Conservation (phyloP, 2,329 filamentous ascomycete species). For the Ophiocordyceps unilateralis region DNA sequence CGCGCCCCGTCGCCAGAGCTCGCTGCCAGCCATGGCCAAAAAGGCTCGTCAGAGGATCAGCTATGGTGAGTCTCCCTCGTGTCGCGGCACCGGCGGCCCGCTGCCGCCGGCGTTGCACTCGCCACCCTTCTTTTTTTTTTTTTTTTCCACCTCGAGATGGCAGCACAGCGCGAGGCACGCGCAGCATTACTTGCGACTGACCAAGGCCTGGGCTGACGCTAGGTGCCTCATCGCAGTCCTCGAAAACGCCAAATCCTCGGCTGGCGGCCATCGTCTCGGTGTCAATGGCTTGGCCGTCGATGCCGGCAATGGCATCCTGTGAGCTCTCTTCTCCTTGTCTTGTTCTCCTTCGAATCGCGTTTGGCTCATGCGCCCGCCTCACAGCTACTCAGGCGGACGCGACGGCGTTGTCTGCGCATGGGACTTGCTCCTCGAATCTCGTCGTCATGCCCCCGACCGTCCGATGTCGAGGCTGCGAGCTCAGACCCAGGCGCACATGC, state of each 20-base stretch:
- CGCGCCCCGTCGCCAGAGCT: not conserved
- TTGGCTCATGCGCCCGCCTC: slow-evolving; percentile 2
- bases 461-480: slow-evolving; percentile 39
- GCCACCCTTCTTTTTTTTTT: not conserved
- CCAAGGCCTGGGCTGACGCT: not conserved
- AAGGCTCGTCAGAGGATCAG: slow-evolving; percentile 54
- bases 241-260: slow-evolving; percentile 38
- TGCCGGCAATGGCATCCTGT: slow-evolving; percentile 69
- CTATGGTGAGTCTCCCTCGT: slow-evolving; percentile 33
- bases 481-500: slow-evolving; percentile 62
- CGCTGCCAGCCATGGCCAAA: slow-evolving; percentile 35
- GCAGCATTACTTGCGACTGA: slow-evolving; percentile 1
- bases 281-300: slow-evolving; percentile 92
- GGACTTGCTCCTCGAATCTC: slow-evolving; percentile 64
- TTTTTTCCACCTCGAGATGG: too few relatives aligned
- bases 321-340: slow-evolving; percentile 18
- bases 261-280: slow-evolving; percentile 75
- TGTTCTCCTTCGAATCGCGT: not conserved
- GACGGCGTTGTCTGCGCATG: slow-evolving; percentile 94
- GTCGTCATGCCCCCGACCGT: slow-evolving; percentile 15
- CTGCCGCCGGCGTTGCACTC: not conserved
- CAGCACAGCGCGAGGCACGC: too few relatives aligned
- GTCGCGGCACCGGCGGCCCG: not conserved
- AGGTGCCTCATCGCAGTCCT: slow-evolving; percentile 25
- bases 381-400: slow-evolving; percentile 83